A percentile compares a stretch with the other conserved stretches of the same genome.
These are phyloP conservation scores for Lagerstroemia speciosa DNA, from an alignment of 345 rosid species.

Conservation along the genomic window DNA sequence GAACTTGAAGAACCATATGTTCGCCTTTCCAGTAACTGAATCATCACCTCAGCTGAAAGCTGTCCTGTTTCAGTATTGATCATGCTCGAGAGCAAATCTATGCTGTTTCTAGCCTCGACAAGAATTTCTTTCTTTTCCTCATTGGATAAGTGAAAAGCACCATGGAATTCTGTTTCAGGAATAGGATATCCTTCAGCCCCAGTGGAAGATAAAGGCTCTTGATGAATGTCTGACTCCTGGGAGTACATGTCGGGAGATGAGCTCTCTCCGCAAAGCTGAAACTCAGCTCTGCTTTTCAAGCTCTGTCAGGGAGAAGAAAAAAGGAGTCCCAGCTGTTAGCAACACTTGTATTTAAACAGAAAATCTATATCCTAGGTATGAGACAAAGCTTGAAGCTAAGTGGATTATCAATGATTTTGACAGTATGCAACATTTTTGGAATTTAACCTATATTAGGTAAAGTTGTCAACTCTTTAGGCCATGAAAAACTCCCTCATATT, in stretches of 20 bases:
- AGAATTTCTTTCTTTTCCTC: slow-evolving; percentile 56
- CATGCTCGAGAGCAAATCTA: slow-evolving; percentile 73
- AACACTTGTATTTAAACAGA: neutral
- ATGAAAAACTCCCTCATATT: neutral
- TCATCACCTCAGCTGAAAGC: slow-evolving; percentile 2
- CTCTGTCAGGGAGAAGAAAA: neutral
- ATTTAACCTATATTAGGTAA: neutral
- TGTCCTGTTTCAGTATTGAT: slow-evolving; percentile 40
- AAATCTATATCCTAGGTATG: neutral
- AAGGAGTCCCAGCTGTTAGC: neutral
- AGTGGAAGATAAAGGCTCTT: neutral
- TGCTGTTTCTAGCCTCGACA: slow-evolving; percentile 54
- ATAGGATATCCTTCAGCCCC: neutral
- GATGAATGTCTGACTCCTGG: neutral
- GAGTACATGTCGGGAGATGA: neutral
- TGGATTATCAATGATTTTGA: neutral
- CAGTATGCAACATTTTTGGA: neutral
- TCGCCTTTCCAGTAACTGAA: neutral
- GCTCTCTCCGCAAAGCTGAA: neutral
- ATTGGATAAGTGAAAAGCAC: slow-evolving; percentile 19
- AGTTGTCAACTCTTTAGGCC: no score
- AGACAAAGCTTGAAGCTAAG: neutral
- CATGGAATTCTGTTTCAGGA: neutral
- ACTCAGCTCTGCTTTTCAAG: slow-evolving; percentile 2
- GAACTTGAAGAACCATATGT: neutral